A percentile compares a stretch with the other conserved stretches of the same genome.
These are phyloP conservation scores for Quercus parvula DNA, from an alignment of 306 rosid species.

Conservation along the genomic window DNA sequence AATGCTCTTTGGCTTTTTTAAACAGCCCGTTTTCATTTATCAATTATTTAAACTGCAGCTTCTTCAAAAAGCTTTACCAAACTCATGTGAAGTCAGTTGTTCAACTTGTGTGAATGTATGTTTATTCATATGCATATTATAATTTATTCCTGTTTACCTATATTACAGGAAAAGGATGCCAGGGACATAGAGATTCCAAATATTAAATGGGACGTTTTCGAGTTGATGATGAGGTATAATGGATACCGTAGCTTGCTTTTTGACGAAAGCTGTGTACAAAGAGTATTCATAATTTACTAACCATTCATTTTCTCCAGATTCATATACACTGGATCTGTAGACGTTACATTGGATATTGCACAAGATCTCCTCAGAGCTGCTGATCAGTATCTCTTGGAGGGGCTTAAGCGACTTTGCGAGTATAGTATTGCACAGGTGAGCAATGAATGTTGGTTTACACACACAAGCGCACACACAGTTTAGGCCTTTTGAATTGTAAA, in stretches of 20 bases:
- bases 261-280: background rate
- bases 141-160: conserved; percentile 12
- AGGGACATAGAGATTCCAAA: conserved; percentile 98
- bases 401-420: conserved; percentile 93
- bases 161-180: conserved; percentile 94
- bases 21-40: no score
- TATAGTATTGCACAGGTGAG: conserved; percentile 93
- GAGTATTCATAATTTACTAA: conserved; percentile 25
- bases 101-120: conserved; percentile 5
- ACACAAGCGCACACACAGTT: no score
- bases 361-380: conserved; percentile 99
- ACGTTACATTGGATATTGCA: conserved; percentile 76
- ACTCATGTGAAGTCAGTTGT: conserved; percentile 8
- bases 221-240: conserved; percentile 93
- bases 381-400: conserved; percentile 98
- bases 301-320: conserved; percentile 52
- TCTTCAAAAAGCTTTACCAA: background rate
- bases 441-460: conserved; percentile 1
- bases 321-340: conserved; percentile 94
- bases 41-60: no score
- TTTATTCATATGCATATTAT: conserved; percentile 5
- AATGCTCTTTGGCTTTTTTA: no score
- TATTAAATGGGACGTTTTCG: conserved; percentile 95
- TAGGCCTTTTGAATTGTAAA: background rate
- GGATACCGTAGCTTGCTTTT: conserved; percentile 16